Base-by-base conservation (phyloP, 2,329 filamentous ascomycete genomes). In the Colletotrichum euphorbiae region DNA sequence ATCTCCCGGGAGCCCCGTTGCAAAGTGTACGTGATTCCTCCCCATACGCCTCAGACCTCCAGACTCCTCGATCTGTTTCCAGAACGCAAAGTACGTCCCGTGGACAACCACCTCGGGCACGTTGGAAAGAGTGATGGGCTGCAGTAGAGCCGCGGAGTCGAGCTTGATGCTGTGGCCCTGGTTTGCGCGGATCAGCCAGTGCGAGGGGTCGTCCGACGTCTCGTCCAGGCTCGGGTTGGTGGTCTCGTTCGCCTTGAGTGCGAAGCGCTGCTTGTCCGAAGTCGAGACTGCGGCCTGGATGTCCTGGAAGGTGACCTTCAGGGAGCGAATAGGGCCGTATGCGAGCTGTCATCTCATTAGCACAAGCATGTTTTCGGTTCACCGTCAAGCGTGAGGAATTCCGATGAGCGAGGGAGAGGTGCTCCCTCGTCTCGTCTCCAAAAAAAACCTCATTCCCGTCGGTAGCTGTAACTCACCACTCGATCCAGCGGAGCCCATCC, bases 241-340 rank as follows among this genome's bases (percentile, higher is more conserved):
- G 15, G 65, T 63, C 8, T 76, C 74, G 70, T 81, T 85, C 51
- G 87, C 87, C 60, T 93, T 90, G 75, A 98, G 84, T 2, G 90
- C 88, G 82, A 97, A 99, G 43, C 96, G 92, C 79, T 98, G 92
- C 82, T 99, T 99, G 75, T 95, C 92, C 76, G 93, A 97, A 55
- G 87, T 86, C 13, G 83, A 79, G 12, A 98, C 94, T 15, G 91
- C 85, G 9, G 84, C 77, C 61, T 87, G 83, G 70, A 99, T 84
- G 72, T 98, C 95, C 2, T 84, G 80, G 65, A 97, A 87, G 0
- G 91, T 92, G n/a, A 91, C 87, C 69, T 92, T 85, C 9, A 97
- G 84, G 4, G 87, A 88, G 70, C 87, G 88, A 62, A 98, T 73
- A 8, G 86, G 85, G 0, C 80, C 82, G 82, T 84, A 89, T 69